Percentiles rank a stretch among this genome's conserved stretches.
phyloP scores from a whole-genome alignment of 2,329 filamentous ascomycete genomes.

The Botryotinia convoluta region DNA sequence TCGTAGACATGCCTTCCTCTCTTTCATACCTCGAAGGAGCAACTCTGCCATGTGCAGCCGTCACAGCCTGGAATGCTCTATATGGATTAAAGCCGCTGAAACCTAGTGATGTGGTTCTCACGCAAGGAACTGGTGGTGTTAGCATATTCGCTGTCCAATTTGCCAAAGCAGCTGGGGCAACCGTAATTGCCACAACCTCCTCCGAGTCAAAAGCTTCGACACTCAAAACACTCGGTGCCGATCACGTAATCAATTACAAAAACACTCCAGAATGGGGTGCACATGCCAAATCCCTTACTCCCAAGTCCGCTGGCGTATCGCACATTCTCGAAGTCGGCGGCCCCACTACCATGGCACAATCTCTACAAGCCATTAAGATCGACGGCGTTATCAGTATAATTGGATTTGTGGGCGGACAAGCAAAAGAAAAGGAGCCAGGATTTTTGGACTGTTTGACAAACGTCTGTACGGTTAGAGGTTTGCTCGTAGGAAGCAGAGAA shows the following conservation, averaged over 20 bases:
- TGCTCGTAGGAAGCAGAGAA: conserved; percentile 46
- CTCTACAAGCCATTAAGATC: conserved; percentile 41
- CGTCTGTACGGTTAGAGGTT: conserved; percentile 45
- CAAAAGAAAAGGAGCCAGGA: conserved; percentile 29
- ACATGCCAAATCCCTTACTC: conserved; percentile 40
- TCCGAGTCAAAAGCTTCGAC: conserved; percentile 40
- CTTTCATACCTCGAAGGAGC: conserved; percentile 48
- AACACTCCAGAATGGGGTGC: conserved; percentile 43
- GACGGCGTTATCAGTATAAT: conserved; percentile 45
- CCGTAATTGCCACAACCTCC: conserved; percentile 45
- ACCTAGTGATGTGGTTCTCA: conserved; percentile 42
- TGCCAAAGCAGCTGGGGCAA: conserved; percentile 43
- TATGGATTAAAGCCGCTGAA: conserved; percentile 46
- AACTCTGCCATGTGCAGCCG: conserved; percentile 51
- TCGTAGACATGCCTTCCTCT: conserved; percentile 56
- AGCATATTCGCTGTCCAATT: conserved; percentile 42
- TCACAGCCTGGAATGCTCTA: conserved; percentile 58
- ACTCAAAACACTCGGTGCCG: conserved; percentile 43
- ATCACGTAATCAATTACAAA: conserved; percentile 47
- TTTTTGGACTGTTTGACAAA: conserved; percentile 38
- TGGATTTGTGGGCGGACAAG: conserved; percentile 39
- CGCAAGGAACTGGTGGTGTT: conserved; percentile 46
- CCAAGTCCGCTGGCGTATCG: conserved; percentile 42
- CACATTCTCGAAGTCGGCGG: conserved; percentile 47
- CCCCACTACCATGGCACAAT: conserved; percentile 42